Evolutionary conservation across 768 basidiomycete species (phyloP), one percentile per base, ranked within the genome.

Genomic region (Cystofilobasidium ferigula): DNA sequence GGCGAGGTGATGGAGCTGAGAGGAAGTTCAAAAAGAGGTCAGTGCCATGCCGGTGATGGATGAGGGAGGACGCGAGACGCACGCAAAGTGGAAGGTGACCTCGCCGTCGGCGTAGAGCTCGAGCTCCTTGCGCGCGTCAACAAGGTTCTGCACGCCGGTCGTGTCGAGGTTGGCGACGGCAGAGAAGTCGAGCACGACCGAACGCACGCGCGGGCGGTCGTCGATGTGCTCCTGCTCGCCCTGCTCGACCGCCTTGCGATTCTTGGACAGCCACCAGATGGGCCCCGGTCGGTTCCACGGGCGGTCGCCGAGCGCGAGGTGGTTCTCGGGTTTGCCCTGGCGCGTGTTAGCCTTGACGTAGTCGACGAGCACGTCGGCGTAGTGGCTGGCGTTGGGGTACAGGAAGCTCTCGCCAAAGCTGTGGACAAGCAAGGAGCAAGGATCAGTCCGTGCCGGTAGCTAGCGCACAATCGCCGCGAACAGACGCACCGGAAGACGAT

Each of bases 231-330:
- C 71, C 70, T 48, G 62, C 34, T 34, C 51, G 12, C 22, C 35
- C 24, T 36, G 35, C 7, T 18, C 12, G n/a, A 43, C 48, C 18
- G 34, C 48, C 34, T 36, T 67, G 76, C 6, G 78, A 80, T 79
- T 22, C 80, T 78, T 58, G 75, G 71, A 7, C 18, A 54, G 30
- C 63, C 63, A 64, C 47, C 63, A 57, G 51, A 54, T 54, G 24
- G 88, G 87, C 32, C 89, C 89, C 13, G 88, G 85, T 71, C 95
- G 92, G 73, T 99, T 99, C 94, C 94, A 99, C 16, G 89, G 82
- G 48, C 92, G 83, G 74, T 94, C 90, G 68, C 81, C 79, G 53
- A 83, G 76, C 63, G 77, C 81, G 69, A 89, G 78, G n/a, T 76
- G 72, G 61, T 80, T 80, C 75, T 87, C 80, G 74, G 93, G 87